Conservation (phyloP, 108 stramenopile genomes). For the Cyclotella atomus region DNA sequence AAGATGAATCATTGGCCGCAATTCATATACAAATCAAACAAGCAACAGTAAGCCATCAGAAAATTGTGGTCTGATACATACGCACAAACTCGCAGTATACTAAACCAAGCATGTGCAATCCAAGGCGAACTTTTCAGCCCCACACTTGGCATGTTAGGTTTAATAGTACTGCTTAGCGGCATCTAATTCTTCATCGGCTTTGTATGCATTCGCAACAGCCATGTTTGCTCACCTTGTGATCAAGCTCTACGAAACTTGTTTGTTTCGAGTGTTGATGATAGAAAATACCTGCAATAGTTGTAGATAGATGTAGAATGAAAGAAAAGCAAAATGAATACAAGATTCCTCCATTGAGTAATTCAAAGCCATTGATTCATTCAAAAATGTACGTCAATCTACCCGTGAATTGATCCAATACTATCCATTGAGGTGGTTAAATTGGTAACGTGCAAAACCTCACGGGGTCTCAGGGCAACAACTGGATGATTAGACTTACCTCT, state of each 20-base stretch:
- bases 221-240: not conserved
- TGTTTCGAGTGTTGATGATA: no score
- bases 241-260: no score
- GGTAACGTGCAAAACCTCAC: conserved; percentile 53
- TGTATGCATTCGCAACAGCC: not conserved
- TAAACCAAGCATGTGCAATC: conserved; percentile 19
- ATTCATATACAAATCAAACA: conserved; percentile 4
- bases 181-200: conserved; percentile 54
- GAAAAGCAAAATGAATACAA: conserved; percentile 17
- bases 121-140: conserved; percentile 44
- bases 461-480: conserved; percentile 4
- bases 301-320: not conserved
- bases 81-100: conserved; percentile 42
- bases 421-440: conserved; percentile 21
- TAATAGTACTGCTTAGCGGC: conserved; percentile 36
- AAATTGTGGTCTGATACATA: conserved; percentile 59
- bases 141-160: conserved; percentile 18
- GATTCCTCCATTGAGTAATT: not conserved
- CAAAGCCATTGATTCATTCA: conserved; percentile 10
- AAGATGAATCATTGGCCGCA: conserved; percentile 48
- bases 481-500: no score
- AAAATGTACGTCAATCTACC: conserved; percentile 28
- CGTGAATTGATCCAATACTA: conserved; percentile 49
- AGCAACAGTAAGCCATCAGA: conserved; percentile 40
- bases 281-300: no score